These are phyloP conservation scores for Parsonsia alboflavescens DNA, from an alignment of 257 asterid genomes.

Conservation along the genomic window DNA sequence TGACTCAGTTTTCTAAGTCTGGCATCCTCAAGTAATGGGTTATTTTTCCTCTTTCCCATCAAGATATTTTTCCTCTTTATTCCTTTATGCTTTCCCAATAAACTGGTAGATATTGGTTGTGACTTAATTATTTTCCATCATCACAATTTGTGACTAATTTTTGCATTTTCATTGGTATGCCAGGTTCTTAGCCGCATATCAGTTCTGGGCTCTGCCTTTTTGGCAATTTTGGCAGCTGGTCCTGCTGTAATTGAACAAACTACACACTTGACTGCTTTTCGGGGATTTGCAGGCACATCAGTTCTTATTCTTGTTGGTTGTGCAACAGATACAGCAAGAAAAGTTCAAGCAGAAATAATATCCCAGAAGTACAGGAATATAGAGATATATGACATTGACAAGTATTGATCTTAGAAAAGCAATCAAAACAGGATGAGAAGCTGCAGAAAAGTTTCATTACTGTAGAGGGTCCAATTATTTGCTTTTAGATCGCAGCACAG, in stretches of 20 bases:
- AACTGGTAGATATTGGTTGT: neutral
- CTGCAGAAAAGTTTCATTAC: neutral
- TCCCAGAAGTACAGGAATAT: slow-evolving; percentile 93
- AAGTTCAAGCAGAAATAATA: slow-evolving; percentile 89
- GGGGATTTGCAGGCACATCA: slow-evolving; percentile 94
- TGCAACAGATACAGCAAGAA: slow-evolving; percentile 95
- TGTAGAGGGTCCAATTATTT: neutral
- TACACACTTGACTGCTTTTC: slow-evolving; percentile 88
- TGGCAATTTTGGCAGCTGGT: slow-evolving; percentile 88
- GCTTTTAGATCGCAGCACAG: neutral
- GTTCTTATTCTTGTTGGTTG: slow-evolving; percentile 95
- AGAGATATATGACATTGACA: slow-evolving; percentile 68
- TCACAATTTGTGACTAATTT: neutral
- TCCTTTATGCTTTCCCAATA: neutral
- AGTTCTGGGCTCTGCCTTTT: slow-evolving; percentile 79
- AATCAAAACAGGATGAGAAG: neutral
- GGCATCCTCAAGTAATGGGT: neutral
- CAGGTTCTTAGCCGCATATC: slow-evolving; percentile 93
- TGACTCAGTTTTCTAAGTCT: neutral
- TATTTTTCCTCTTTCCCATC: neutral
- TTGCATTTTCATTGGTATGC: slow-evolving; percentile 5
- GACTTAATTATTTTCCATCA: no score
- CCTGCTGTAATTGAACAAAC: slow-evolving; percentile 94
- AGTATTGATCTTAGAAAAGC: slow-evolving; percentile 27
- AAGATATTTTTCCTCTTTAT: neutral